A percentile compares a stretch with the other conserved stretches of the same genome.
Conservation (phyloP, 768 basidiomycete genomes). For the Leccinellum luteum region DNA sequence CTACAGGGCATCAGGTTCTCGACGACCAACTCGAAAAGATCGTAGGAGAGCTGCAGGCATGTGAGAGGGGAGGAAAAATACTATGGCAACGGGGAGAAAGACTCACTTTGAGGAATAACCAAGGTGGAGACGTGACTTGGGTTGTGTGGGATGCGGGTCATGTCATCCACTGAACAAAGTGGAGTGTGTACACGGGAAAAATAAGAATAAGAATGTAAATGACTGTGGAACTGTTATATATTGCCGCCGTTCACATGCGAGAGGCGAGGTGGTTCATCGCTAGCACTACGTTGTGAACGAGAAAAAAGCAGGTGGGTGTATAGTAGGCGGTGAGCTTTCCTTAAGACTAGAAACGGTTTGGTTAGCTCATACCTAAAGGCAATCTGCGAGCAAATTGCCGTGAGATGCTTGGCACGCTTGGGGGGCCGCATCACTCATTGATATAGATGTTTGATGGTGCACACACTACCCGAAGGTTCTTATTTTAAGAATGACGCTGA, state of each 20-base stretch:
- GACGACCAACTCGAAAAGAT: conserved; percentile 7
- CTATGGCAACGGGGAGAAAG: conserved; percentile 8
- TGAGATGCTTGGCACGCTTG: background rate
- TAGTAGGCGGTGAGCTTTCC: background rate
- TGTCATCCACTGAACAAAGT: background rate
- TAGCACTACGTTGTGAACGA: background rate
- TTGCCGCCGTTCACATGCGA: background rate
- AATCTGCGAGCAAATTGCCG: background rate
- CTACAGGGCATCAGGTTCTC: conserved; percentile 9
- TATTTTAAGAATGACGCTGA: background rate
- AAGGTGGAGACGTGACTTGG: conserved; percentile 2
- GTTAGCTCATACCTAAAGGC: background rate
- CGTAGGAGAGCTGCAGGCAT: background rate
- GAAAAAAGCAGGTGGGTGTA: background rate
- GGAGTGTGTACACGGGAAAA: background rate
- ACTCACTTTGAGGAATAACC: background rate
- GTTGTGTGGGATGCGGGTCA: conserved; percentile 19
- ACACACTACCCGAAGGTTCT: background rate
- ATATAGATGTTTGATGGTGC: background rate
- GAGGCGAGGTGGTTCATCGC: background rate
- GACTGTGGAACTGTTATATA: background rate
- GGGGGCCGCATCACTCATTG: background rate
- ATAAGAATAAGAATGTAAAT: background rate
- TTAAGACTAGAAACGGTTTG: background rate
- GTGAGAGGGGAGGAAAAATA: conserved; percentile 1